Base-by-base conservation (phyloP, 2,329 filamentous ascomycete species). In the Furcasterigmium furcatum region DNA sequence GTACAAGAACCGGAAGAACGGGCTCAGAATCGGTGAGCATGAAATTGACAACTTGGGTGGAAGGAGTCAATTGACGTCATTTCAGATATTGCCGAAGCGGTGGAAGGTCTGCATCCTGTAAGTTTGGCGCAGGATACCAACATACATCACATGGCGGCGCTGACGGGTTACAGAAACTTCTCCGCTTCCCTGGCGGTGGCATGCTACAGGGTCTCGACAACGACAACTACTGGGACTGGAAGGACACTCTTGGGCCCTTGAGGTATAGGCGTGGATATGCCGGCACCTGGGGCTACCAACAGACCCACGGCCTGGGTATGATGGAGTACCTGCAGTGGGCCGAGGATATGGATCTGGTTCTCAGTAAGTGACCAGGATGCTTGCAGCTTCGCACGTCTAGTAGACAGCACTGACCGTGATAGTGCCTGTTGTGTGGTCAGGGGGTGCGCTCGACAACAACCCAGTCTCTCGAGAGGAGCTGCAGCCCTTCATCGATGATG, bases 131-230 rank as follows among this genome's bases (percentile, higher is more conserved):
- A 57, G 58, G 65, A 46, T 24, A 20, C 24, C 24, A 9, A 20
- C 9, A 10, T 9, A 4, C 5, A 13, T 2, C 34, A 18, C 18
- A 16, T 5, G 9, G 20, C 44, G 7, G 36, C 41, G 22, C 20
- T 22, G 20, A 45, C 24, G 24, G 12, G 12, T 49, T 7, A 53
- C 41, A 27, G 21, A 38, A 71, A n/a, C 76, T 85, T 53, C 71
- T 87, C 38, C 74, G 84, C 14, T 77, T 85, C 47, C 83, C 84
- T 0, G 84, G 84, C 6, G 83, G 81, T 9, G 84, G 84, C 57
- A 84, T 82, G 66, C 62, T 85, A 2, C 73, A 77, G 55, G 74
- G 74, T 1, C 56, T 62, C 39, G 68, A 63, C 20, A 67, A 70
- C 50, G 56, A 55, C 35, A 67, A 63, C 4, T 70, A 61, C 55